A percentile compares a stretch with the other conserved stretches of the same genome.
phyloP scores from a whole-genome alignment of 805 yeast species.

The Saturnispora sanitii region DNA sequence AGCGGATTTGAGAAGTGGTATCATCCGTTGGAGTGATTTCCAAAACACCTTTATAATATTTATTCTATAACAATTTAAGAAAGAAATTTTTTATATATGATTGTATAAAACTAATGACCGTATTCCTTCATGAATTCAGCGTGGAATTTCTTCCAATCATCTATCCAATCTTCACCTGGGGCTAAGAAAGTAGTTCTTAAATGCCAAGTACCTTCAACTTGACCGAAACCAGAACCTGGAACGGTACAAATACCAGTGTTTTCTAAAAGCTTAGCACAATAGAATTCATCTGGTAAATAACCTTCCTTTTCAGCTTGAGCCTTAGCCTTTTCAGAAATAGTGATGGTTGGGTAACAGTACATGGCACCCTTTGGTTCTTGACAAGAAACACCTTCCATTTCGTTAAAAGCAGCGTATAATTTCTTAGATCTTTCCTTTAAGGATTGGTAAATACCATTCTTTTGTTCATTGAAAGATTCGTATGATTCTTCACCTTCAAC shows the following conservation, averaged over 20 bases:
- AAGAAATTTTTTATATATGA: neutral
- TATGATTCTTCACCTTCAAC: slow-evolving; percentile 64
- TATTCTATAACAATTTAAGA: neutral
- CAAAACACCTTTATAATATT: too few relatives aligned
- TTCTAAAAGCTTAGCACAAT: slow-evolving; percentile 77
- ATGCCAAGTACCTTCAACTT: slow-evolving; percentile 80
- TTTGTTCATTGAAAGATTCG: slow-evolving; percentile 55
- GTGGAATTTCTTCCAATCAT: slow-evolving; percentile 73
- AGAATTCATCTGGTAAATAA: slow-evolving; percentile 72
- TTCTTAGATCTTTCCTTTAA: slow-evolving; percentile 53
- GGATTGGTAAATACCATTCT: slow-evolving; percentile 48
- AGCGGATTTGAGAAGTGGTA: too few relatives aligned
- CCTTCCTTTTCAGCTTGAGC: slow-evolving; percentile 47
- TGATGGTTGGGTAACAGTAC: slow-evolving; percentile 84
- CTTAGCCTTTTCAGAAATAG: slow-evolving; percentile 54
- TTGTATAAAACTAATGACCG: slow-evolving; percentile 11
- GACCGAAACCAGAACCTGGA: slow-evolving; percentile 97
- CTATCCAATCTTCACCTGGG: slow-evolving; percentile 87
- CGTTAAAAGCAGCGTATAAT: slow-evolving; percentile 59
- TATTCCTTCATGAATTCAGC: slow-evolving; percentile 53
- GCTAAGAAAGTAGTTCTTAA: slow-evolving; percentile 95
- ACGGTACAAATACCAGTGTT: slow-evolving; percentile 93
- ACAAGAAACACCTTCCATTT: slow-evolving; percentile 76
- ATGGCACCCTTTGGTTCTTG: slow-evolving; percentile 94
- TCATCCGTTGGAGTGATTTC: too few relatives aligned